Base-by-base conservation (phyloP, 768 basidiomycete species). In the Chlorophyllum brunneum region DNA sequence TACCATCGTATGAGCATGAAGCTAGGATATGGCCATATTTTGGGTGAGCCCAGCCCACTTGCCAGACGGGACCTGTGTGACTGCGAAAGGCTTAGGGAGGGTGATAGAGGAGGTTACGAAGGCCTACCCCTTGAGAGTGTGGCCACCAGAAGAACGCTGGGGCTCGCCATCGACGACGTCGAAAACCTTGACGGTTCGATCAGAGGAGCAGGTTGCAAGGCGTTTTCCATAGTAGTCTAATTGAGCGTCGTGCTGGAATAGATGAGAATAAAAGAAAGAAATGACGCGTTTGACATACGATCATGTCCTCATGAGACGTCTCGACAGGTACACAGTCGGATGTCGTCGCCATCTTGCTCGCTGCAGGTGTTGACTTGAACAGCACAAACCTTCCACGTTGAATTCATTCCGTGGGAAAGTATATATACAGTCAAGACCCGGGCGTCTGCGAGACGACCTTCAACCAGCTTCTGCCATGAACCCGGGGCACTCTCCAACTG, bases 261-360 rank as follows among this genome's bases (percentile, higher is more conserved):
- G 23, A 23, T 31, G 41, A 47, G 44, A 9, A 27, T 24, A 33
- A 36, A 27, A 34, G 13, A 49, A 15, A 54, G 10, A 54, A 15
- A 16, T 54, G 24, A 16, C 23, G 29, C 22, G 5, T 20, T 13
- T 37, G 15, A 72, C 92, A 57, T 69, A 97, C 95, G 59, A 98
- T 98, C 92, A 98, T 97, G 70, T 98, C 97, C 68, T 95, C 92
- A 67, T 99, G 95, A 13, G 87, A 85, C 1, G 95, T 98, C 70
- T 99, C 95, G 43, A 99, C 88, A 50, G 83, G 88, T 53, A 88
- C 79, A 16, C 87, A 85, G 57, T 88, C 86, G 23, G 81, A 79
- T 16, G 74, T 76, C 49, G 80, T 74, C 44, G 78, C 69, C 48
- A 50, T 50, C n/a, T 38, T 39, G 20, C n/a, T n/a, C n/a, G n/a